phyloP scores from a whole-genome alignment of 2,329 filamentous ascomycete genomes.

The Pleochaeta shiraiana region DNA sequence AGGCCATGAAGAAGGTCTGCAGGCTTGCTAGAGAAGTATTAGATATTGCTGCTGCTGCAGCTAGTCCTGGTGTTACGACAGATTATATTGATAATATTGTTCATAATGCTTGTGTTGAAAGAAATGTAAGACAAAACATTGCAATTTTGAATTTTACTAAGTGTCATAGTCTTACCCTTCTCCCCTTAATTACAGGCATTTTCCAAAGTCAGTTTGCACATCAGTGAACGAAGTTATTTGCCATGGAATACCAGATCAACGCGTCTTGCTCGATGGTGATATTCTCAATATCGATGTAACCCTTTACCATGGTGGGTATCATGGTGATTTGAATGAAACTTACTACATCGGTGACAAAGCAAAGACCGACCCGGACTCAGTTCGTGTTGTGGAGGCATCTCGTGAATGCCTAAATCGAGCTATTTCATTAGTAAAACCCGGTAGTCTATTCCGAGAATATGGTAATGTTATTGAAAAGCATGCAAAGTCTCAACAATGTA shows the following conservation, averaged over 20 bases:
- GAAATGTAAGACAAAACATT: conserved; percentile 41
- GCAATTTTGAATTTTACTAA: conserved; percentile 9
- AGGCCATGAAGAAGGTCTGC: conserved; percentile 82
- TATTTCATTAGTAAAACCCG: conserved; percentile 82
- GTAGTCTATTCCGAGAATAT: conserved; percentile 77
- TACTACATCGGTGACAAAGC: conserved; percentile 93
- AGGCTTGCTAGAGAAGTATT: conserved; percentile 72
- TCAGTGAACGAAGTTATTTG: conserved; percentile 96
- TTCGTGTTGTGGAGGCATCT: conserved; percentile 77
- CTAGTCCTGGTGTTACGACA: conserved; percentile 82
- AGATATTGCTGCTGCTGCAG: conserved; percentile 67
- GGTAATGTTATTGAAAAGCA: conserved; percentile 92
- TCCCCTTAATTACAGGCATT: conserved; percentile 84
- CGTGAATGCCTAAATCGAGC: conserved; percentile 78
- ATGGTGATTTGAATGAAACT: conserved; percentile 94
- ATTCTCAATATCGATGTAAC: conserved; percentile 96
- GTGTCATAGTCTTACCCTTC: conserved; percentile 64
- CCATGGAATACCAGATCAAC: conserved; percentile 90
- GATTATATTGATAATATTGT: conserved; percentile 90
- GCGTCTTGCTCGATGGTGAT: conserved; percentile 72
- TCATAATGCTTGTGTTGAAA: conserved; percentile 83
- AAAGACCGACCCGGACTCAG: conserved; percentile 59
- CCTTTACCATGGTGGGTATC: conserved; percentile 83
- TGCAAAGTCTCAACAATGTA: conserved; percentile 67
- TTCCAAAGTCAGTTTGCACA: conserved; percentile 95